These are phyloP conservation scores for Wallacemonas sp. DNA, from an alignment of 208 protist genomes.

Conservation along the genomic window DNA sequence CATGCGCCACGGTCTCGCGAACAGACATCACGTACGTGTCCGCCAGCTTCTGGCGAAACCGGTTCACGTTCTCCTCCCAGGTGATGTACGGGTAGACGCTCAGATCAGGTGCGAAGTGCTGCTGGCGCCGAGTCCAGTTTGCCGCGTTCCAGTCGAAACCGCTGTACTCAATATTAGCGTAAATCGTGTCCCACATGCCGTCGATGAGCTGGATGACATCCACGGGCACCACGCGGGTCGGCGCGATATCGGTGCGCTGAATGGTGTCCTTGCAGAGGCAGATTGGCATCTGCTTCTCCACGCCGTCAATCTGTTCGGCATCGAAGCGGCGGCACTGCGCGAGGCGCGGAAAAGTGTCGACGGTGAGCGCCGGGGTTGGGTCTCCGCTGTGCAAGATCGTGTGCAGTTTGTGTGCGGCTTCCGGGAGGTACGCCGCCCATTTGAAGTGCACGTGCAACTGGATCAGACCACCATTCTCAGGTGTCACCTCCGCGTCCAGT, in stretches of 20 bases:
- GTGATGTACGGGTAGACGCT: constrained; percentile 1
- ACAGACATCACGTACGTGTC: not conserved
- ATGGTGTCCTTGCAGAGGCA: constrained; percentile 10
- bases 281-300: not conserved
- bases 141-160: not conserved
- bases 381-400: not conserved
- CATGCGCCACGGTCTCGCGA: not conserved
- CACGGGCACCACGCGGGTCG: not conserved
- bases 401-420: not conserved
- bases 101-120: not conserved
- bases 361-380: not conserved
- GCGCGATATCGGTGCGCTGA: not conserved
- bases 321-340: not conserved
- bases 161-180: not conserved
- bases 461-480: not conserved
- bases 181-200: not conserved
- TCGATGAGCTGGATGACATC: constrained; percentile 3
- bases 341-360: not conserved
- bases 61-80: constrained; percentile 11
- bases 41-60: not conserved
- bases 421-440: not conserved
- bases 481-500: not conserved
- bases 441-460: not conserved
- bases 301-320: not conserved
- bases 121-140: not conserved